Evolutionary conservation across 2,329 filamentous ascomycete genomes (phyloP).

Genomic region (Hypocrella siamensis): DNA sequence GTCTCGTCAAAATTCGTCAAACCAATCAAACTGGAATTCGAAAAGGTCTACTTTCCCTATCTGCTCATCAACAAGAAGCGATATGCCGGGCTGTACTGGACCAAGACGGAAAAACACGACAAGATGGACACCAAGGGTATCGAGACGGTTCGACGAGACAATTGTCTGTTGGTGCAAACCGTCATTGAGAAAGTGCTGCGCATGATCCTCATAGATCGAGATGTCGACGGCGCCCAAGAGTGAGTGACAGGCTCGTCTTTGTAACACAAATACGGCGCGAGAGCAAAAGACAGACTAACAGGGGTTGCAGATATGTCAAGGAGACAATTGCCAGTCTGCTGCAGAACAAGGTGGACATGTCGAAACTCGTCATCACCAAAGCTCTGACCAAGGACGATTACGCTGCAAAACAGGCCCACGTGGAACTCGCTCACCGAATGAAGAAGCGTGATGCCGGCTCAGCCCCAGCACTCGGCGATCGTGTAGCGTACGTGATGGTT

Average conservation of each 20-base stretch:
- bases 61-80: conserved; percentile 99
- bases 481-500: conserved; percentile 95
- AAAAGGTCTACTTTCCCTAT: conserved; percentile 98
- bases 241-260: conserved; percentile 31
- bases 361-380: conserved; percentile 97
- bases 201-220: conserved; percentile 89
- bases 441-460: conserved; percentile 92
- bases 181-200: conserved; percentile 93
- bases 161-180: conserved; percentile 86
- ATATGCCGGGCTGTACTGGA: conserved; percentile 97
- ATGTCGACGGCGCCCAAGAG: conserved; percentile 84
- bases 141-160: conserved; percentile 92
- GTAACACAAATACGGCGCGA: too few species aligned
- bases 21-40: conserved; percentile 97
- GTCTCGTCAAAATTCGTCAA: conserved; percentile 90
- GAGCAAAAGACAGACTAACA: conserved; percentile 1
- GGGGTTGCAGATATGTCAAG: conserved; percentile 68
- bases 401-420: conserved; percentile 83
- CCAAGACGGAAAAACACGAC: conserved; percentile 83
- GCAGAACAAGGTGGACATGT: conserved; percentile 98
- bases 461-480: conserved; percentile 81
- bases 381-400: conserved; percentile 86
- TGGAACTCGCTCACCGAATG: conserved; percentile 92
- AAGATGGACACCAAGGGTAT: conserved; percentile 99
- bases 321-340: conserved; percentile 86